phyloP scores from a whole-genome alignment of 2,329 filamentous ascomycete species.

The Colletotrichum sp. region DNA sequence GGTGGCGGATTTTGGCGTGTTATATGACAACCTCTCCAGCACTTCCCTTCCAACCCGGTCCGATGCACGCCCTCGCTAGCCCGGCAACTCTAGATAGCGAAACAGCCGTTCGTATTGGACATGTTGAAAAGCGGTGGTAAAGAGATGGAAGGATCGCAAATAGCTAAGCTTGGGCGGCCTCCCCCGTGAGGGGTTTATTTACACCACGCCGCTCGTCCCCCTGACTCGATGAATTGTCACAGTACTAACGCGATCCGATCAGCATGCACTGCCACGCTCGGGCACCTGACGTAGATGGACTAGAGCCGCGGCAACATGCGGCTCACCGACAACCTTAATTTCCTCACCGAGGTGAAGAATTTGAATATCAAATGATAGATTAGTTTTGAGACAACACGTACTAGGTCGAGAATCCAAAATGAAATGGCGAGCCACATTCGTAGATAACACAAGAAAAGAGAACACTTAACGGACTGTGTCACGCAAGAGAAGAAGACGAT shows the following conservation, averaged over 20 bases:
- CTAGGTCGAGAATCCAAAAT: neutral
- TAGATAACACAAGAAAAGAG: neutral
- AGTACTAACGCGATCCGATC: conserved; percentile 13
- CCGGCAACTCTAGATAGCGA: neutral
- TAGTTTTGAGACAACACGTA: neutral
- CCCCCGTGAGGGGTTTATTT: conserved; percentile 16
- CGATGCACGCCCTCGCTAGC: neutral
- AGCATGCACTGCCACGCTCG: conserved; percentile 16
- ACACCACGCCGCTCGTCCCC: neutral
- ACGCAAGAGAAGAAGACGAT: no score
- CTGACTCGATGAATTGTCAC: neutral
- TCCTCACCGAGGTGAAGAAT: neutral
- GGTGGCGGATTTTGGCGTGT: neutral
- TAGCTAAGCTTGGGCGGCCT: neutral
- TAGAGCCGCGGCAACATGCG: neutral
- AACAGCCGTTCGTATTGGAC: neutral
- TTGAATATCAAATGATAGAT: neutral
- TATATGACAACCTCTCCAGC: neutral
- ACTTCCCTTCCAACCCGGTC: neutral
- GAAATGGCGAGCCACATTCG: rapidly evolving
- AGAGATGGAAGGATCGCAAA: neutral
- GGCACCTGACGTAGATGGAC: neutral
- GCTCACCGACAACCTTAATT: conserved; percentile 6
- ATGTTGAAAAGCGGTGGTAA: neutral
- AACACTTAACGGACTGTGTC: no score